Conservation (phyloP, 352 stramenopile genomes). For the Globisporangium cederbergense region DNA sequence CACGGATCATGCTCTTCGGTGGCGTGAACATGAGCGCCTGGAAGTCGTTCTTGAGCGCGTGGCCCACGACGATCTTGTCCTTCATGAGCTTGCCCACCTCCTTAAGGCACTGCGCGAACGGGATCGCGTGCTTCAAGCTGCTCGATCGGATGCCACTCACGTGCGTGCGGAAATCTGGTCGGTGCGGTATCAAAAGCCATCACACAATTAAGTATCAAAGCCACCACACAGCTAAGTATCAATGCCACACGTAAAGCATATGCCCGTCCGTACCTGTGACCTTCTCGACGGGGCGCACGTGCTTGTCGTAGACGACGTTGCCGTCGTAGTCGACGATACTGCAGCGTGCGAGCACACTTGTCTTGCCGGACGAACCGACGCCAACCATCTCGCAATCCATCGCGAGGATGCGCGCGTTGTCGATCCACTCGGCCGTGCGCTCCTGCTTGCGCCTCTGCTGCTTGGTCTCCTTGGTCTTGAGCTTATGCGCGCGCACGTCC, state of each 20-base stretch:
- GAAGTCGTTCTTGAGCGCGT: conserved; percentile 86
- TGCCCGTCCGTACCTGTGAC: conserved; percentile 46
- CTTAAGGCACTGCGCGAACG: conserved; percentile 77
- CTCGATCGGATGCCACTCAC: conserved; percentile 79
- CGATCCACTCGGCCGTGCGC: conserved; percentile 70
- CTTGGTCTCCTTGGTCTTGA: conserved; percentile 47
- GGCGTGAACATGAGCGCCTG: conserved; percentile 84
- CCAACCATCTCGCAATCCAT: conserved; percentile 91
- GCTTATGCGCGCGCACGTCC: conserved; percentile 35
- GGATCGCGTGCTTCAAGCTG: conserved; percentile 68
- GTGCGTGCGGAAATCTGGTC: conserved; percentile 75
- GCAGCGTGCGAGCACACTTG: conserved; percentile 79
- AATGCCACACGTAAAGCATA: background rate
- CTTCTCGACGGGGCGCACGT: conserved; percentile 78
- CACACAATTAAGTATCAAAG: background rate
- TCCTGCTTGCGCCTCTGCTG: conserved; percentile 42
- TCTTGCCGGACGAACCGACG: conserved; percentile 70
- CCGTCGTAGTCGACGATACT: conserved; percentile 87
- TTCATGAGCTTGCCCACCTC: conserved; percentile 79
- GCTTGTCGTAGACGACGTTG: conserved; percentile 81
- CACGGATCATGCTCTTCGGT: conserved; percentile 72
- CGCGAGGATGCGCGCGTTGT: conserved; percentile 69
- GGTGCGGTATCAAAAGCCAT: background rate
- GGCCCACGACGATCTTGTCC: conserved; percentile 80
- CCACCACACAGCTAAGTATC: background rate